phyloP scores from a whole-genome alignment of 2,329 filamentous ascomycete species.

The Orbilia ellipsospora region DNA sequence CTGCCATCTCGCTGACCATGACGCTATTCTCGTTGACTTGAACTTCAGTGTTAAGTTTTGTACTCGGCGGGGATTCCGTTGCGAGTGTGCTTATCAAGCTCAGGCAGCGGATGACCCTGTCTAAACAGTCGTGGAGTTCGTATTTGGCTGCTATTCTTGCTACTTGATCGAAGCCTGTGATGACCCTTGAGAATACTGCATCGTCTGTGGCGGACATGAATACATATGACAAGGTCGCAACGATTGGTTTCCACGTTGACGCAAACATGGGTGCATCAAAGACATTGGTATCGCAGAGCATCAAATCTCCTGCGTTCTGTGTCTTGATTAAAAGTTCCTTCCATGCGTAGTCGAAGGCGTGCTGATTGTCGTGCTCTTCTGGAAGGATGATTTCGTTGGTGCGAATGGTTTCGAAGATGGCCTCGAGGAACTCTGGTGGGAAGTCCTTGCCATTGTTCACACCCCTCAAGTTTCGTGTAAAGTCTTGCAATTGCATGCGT shows the following conservation, averaged over 20 bases:
- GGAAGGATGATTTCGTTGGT: slow-evolving; percentile 94
- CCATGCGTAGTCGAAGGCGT: slow-evolving; percentile 72
- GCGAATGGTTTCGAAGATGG: slow-evolving; percentile 91
- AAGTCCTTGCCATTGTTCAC: slow-evolving; percentile 90
- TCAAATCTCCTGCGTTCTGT: slow-evolving; percentile 76
- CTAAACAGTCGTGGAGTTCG: slow-evolving; percentile 83
- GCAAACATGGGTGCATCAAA: slow-evolving; percentile 98
- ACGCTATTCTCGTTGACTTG: slow-evolving; percentile 91
- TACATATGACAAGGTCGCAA: slow-evolving; percentile 95
- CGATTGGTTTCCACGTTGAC: slow-evolving; percentile 92
- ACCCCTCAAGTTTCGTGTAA: slow-evolving; percentile 87
- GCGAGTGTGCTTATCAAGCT: slow-evolving; percentile 90
- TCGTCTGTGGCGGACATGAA: slow-evolving; percentile 99
- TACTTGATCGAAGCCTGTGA: slow-evolving; percentile 95
- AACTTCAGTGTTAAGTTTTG: slow-evolving; percentile 91
- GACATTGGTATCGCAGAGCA: slow-evolving; percentile 83
- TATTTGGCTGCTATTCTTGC: slow-evolving; percentile 90
- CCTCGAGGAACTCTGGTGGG: slow-evolving; percentile 80
- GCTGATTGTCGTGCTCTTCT: slow-evolving; percentile 71
- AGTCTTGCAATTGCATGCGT: slow-evolving; percentile 86
- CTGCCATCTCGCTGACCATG: slow-evolving; percentile 98
- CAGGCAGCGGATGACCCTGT: slow-evolving; percentile 90
- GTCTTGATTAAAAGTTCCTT: slow-evolving; percentile 91
- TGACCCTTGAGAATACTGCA: slow-evolving; percentile 90
- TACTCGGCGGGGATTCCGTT: slow-evolving; percentile 79